These are phyloP conservation scores for Epichloe coenophiala DNA, from an alignment of 2,329 filamentous ascomycete genomes.

Conservation along the genomic window DNA sequence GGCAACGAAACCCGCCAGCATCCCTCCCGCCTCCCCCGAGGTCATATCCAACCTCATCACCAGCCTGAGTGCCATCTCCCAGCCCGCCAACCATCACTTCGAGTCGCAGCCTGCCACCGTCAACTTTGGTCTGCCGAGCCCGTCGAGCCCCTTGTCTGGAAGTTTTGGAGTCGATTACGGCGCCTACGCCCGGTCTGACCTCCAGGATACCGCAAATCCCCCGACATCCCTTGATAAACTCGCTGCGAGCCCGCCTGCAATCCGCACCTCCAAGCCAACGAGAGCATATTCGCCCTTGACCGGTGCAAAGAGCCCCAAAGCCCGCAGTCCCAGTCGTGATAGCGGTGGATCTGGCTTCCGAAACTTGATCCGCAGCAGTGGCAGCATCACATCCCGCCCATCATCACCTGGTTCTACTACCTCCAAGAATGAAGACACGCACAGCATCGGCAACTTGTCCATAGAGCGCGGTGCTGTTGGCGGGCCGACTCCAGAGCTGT, in stretches of 20 bases:
- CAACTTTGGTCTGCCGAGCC: constrained; percentile 26
- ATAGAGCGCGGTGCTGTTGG: constrained; percentile 37
- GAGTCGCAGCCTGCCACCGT: constrained; percentile 39
- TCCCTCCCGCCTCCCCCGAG: constrained; percentile 49
- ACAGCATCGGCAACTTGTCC: constrained; percentile 51
- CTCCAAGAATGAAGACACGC: constrained; percentile 43
- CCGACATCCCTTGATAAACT: constrained; percentile 41
- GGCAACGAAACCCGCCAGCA: constrained; percentile 1
- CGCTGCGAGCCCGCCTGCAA: constrained; percentile 53
- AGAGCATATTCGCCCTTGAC: constrained; percentile 62
- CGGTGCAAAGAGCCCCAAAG: constrained; percentile 38
- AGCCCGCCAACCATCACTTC: constrained; percentile 56
- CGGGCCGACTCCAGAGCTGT: constrained; percentile 33
- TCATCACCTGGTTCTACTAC: constrained; percentile 44
- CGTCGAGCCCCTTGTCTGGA: constrained; percentile 24
- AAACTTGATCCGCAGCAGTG: constrained; percentile 43
- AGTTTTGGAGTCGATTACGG: constrained; percentile 65
- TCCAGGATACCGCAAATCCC: constrained; percentile 34
- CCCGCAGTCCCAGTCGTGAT: constrained; percentile 36
- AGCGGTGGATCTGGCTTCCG: constrained; percentile 37
- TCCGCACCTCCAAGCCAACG: constrained; percentile 70
- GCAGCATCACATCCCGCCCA: constrained; percentile 33
- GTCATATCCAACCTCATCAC: constrained; percentile 60
- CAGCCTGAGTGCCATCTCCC: constrained; percentile 53
- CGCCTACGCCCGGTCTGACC: constrained; percentile 40